Conservation (phyloP, 768 basidiomycete genomes). For the Pleurotus eryngii region DNA sequence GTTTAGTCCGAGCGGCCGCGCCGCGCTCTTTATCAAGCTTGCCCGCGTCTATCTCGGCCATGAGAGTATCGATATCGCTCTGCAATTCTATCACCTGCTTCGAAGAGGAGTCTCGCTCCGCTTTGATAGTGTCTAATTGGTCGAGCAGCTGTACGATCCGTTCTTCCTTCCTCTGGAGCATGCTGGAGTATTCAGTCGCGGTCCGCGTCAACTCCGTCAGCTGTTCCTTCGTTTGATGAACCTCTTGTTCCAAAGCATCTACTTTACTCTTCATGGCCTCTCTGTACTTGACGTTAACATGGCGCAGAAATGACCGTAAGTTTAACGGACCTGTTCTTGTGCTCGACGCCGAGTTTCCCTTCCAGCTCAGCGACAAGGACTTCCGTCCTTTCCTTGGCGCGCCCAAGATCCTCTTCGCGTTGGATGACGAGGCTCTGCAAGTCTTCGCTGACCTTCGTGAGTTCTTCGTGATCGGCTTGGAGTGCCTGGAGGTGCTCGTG, state of each 20-base stretch:
- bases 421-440: slow-evolving; percentile 63
- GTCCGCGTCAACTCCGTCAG: slow-evolving; percentile 75
- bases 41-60: slow-evolving; percentile 58
- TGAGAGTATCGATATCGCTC: slow-evolving; percentile 61
- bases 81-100: slow-evolving; percentile 69
- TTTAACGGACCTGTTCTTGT: slow-evolving; percentile 54
- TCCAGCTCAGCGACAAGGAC: slow-evolving; percentile 62
- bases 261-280: slow-evolving; percentile 58
- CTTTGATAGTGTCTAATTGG: slow-evolving; percentile 52
- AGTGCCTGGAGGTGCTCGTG: slow-evolving; percentile 59
- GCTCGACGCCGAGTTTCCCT: slow-evolving; percentile 63
- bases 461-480: slow-evolving; percentile 54
- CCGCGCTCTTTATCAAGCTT: slow-evolving; percentile 48
- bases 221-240: slow-evolving; percentile 72
- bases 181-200: slow-evolving; percentile 68
- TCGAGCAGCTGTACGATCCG: slow-evolving; percentile 53
- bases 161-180: slow-evolving; percentile 76
- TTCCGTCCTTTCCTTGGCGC: slow-evolving; percentile 77
- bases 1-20: slow-evolving; percentile 47
- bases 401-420: slow-evolving; percentile 75
- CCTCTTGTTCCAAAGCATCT: slow-evolving; percentile 62
- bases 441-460: slow-evolving; percentile 66
- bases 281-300: slow-evolving; percentile 32
- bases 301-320: neutral
- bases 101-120: slow-evolving; percentile 49